Evolutionary conservation across 1,284 basidiomycete genomes (phyloP).

Genomic region (Fomes fomentarius): DNA sequence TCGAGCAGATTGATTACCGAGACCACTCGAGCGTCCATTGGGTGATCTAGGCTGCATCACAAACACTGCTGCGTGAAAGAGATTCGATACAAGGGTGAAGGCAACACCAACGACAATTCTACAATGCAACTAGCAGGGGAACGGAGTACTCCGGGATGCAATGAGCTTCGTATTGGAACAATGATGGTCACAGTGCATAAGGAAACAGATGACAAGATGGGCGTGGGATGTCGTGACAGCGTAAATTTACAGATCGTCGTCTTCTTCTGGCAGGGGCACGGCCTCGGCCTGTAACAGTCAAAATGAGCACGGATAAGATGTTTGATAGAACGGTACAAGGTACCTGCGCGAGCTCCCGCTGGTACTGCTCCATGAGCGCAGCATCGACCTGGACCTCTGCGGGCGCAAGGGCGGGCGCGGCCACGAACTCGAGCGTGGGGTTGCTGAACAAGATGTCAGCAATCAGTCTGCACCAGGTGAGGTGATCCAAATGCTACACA

Average conservation of each 20-base stretch:
- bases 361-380: constrained; percentile 83
- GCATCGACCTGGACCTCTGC: constrained; percentile 91
- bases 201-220: constrained; percentile 23
- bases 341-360: constrained; percentile 76
- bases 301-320: background rate
- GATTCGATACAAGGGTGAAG: constrained; percentile 18
- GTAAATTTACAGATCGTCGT: constrained; percentile 55
- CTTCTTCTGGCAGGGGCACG: constrained; percentile 81
- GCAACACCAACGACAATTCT: constrained; percentile 15
- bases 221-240: constrained; percentile 19
- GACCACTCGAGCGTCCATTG: background rate
- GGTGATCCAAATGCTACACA: constrained; percentile 43
- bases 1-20: no score
- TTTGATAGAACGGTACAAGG: constrained; percentile 25
- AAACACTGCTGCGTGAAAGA: background rate
- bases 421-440: constrained; percentile 90
- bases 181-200: constrained; percentile 28
- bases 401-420: constrained; percentile 94
- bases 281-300: constrained; percentile 61
- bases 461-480: background rate
- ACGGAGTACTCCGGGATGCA: constrained; percentile 22
- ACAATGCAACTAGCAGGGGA: constrained; percentile 17
- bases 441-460: constrained; percentile 57
- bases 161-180: constrained; percentile 34
- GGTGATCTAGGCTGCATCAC: background rate